phyloP scores from a whole-genome alignment of 1,139 yeast genomes.

The Hansenula lynferdii region DNA sequence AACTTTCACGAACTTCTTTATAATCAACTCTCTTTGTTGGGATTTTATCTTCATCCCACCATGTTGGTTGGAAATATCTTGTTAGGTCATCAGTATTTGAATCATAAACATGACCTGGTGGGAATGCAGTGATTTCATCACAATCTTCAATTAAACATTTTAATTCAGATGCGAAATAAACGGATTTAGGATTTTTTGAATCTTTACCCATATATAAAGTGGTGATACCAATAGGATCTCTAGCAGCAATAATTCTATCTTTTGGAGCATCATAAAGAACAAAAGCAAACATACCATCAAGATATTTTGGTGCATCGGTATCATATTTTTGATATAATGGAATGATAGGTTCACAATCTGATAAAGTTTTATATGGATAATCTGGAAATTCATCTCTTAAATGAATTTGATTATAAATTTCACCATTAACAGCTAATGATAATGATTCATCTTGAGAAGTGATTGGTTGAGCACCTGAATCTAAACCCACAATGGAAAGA shows the following conservation, averaged over 20 bases:
- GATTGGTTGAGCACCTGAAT: constrained; percentile 97
- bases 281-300: constrained; percentile 99
- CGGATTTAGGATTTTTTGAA: constrained; percentile 63
- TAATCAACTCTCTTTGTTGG: constrained; percentile 77
- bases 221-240: constrained; percentile 98
- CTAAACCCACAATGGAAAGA: constrained; percentile 92
- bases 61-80: constrained; percentile 84
- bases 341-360: constrained; percentile 97
- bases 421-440: constrained; percentile 90
- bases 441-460: constrained; percentile 70
- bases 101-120: constrained; percentile 97
- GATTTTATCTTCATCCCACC: constrained; percentile 82
- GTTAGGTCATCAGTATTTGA: constrained; percentile 80
- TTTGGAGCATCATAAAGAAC: constrained; percentile 78
- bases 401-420: constrained; percentile 93
- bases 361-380: constrained; percentile 77
- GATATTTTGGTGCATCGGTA: constrained; percentile 82
- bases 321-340: constrained; percentile 87
- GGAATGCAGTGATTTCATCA: constrained; percentile 89
- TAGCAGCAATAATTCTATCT: constrained; percentile 91
- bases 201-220: constrained; percentile 93
- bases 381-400: constrained; percentile 69
- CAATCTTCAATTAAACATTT: constrained; percentile 93
- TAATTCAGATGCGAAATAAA: constrained; percentile 90
- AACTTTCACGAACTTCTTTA: constrained; percentile 64